Evolutionary conservation across 108 stramenopile species (phyloP), one percentile per base, ranked within the genome.

Genomic region (Mediolabrus comicus): DNA sequence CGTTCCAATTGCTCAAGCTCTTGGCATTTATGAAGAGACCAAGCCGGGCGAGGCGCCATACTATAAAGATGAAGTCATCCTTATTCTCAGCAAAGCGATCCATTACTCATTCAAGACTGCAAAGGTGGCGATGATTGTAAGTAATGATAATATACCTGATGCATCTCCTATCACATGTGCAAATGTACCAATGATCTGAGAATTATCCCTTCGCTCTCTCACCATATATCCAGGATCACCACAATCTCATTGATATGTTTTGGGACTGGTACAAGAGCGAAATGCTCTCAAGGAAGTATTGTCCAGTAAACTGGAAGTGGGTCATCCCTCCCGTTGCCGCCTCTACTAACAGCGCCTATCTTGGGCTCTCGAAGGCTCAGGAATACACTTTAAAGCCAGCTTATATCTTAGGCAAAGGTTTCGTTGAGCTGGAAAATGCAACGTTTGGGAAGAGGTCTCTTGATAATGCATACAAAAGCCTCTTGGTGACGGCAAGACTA

Each of bases 241-340:
- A 70, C 59, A 75, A 68, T 19, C 61, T 70, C 5, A 63, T 57
- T 8, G 43, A 59, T 34, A 55, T 61, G 56, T 80, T 75, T 39
- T 70, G 61, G 33, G 62, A 52, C 2, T 75, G 74, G 68, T 68
- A 75, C 59, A 41, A 17, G 16, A 49, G 62, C 3, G 79, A 80
- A 53, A 16, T 49, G 29, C 13, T 62, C 14, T 30, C 29, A 34
- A 13, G 69, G 8, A 51, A 59, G 30, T 69, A 59, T 19, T 69
- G 69, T 7, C 69, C 69, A 4, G 69, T 60, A 16, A 69, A 69
- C 36, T 69, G 51, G 32, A 69, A 69, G 26, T 69, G 69, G 69
- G 59, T 69, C 4, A 59, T 59, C 9, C 69, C 69, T n/a, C 69
- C 69, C 0, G 46, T 69, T 57, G 59, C 69, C 13, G 39, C 69